These are phyloP conservation scores for Dionaea muscipula DNA, from an alignment of 179 eudicot genomes.

Conservation along the genomic window DNA sequence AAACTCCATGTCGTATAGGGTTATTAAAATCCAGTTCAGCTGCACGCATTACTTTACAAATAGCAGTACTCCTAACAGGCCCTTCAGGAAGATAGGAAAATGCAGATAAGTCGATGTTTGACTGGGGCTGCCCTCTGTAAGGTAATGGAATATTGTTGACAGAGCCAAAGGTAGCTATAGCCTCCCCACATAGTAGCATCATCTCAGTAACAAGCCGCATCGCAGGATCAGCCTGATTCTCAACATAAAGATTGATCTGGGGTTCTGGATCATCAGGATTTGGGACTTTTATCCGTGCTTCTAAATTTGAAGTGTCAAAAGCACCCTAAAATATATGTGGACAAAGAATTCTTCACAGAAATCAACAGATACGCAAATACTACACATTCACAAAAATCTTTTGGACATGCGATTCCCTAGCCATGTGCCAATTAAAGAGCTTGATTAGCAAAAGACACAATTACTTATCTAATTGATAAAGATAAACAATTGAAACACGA, in stretches of 20 bases:
- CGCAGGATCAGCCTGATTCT: slow-evolving; percentile 77
- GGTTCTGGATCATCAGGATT: slow-evolving; percentile 92
- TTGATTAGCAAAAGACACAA: too few relatives aligned
- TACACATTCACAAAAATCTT: too few relatives aligned
- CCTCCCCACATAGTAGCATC: slow-evolving; percentile 99
- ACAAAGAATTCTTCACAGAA: background rate
- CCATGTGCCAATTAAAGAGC: too few relatives aligned
- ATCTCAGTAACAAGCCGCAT: slow-evolving; percentile 95
- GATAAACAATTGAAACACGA: too few relatives aligned
- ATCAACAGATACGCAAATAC: background rate
- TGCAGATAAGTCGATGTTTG: slow-evolving; percentile 60
- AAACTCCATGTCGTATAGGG: slow-evolving; percentile 68
- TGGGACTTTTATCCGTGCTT: slow-evolving; percentile 71
- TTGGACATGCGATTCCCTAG: too few relatives aligned
- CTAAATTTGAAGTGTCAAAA: slow-evolving; percentile 60
- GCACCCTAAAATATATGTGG: slow-evolving; percentile 54
- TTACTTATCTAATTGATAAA: too few relatives aligned
- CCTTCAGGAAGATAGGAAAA: slow-evolving; percentile 96
- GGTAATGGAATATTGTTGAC: slow-evolving; percentile 62
- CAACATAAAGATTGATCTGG: slow-evolving; percentile 68
- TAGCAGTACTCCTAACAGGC: slow-evolving; percentile 67
- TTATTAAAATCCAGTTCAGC: slow-evolving; percentile 88
- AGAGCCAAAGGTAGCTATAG: slow-evolving; percentile 73
- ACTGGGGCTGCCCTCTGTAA: slow-evolving; percentile 83
- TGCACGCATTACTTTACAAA: slow-evolving; percentile 71